Evolutionary conservation across 805 yeast genomes (phyloP), one percentile per base, ranked within the genome.

Genomic region (Cyberlindnera euphorbiiphila): DNA sequence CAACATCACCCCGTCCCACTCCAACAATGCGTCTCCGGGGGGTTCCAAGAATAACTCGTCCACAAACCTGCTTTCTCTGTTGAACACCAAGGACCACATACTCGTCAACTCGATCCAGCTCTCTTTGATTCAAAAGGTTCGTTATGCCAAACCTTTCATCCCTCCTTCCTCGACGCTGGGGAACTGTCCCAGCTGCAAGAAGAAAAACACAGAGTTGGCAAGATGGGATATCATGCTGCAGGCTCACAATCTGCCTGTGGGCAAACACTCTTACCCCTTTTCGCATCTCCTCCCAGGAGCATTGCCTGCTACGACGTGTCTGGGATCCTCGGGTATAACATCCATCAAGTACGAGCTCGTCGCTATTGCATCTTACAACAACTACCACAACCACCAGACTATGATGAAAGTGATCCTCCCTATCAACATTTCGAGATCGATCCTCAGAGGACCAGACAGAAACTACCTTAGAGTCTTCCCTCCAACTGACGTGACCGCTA

Each of bases 381-480:
- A 61, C 16, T 30, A 52, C 55, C 42, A 38, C 29, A 47, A 56
- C 26, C 49, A 59, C 41, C 54, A 61, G 46, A 44, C 64, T 50
- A 27, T 65, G n/a, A 61, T 74, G 17, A 62, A 64, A 34, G 52
- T 78, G 25, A 61, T 64, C 3, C 63, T 85, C 42, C 94, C 96
- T 0, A 58, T 93, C 8, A 72, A 81, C 47, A 69, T 93, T 2
- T 71, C 83, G 30, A 72, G 98, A 51, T 82, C 94, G 40, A 76
- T 91, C 21, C 59, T 85, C 17, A 67, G 86, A 31, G 91, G 93
- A 6, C 85, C 85, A 3, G 96, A 89, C 56, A 71, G 88, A 50
- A 86, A 85, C 54, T 85, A 96, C 1, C 64, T 87, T 25, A 73
- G 99, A 43, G 85, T 93, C 1, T 93, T 93, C 61, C 98, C 98